These are phyloP conservation scores for Knoxdaviesia capensis DNA, from an alignment of 2,329 filamentous ascomycete genomes.

Conservation along the genomic window DNA sequence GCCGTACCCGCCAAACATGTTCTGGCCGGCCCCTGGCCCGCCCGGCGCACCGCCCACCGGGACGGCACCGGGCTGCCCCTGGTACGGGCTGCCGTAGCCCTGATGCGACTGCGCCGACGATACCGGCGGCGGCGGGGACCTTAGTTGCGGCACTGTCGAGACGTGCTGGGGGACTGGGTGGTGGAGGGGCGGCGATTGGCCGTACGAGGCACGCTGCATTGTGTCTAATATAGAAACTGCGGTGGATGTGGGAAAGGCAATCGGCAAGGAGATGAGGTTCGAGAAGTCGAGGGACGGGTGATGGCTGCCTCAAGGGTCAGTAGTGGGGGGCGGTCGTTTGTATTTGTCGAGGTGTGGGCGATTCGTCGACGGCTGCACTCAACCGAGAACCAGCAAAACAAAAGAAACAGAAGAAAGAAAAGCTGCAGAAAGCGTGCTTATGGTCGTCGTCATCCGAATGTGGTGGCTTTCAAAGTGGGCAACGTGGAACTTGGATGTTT, in stretches of 20 bases:
- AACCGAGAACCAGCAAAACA: too few relatives aligned
- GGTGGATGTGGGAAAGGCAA: too few relatives aligned
- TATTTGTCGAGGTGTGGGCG: too few relatives aligned
- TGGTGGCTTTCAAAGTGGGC: too few relatives aligned
- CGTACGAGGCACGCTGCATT: slow-evolving; percentile 78
- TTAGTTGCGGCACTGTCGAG: slow-evolving; percentile 88
- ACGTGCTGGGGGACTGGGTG: slow-evolving; percentile 97
- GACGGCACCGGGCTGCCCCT: slow-evolving; percentile 19
- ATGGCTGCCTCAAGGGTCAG: too few relatives aligned
- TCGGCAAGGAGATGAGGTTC: neutral
- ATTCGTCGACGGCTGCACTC: too few relatives aligned
- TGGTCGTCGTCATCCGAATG: too few relatives aligned
- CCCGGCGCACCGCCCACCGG: neutral
- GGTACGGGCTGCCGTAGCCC: slow-evolving; percentile 50
- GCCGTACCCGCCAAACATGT: slow-evolving; percentile 54
- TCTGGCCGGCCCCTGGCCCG: slow-evolving; percentile 15
- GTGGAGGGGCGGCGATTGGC: slow-evolving; percentile 81
- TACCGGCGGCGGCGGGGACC: slow-evolving; percentile 73
- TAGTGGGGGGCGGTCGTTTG: too few relatives aligned
- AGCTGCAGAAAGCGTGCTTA: too few relatives aligned
- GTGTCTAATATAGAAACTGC: slow-evolving; percentile 8
- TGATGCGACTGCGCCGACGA: slow-evolving; percentile 44
- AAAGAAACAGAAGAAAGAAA: too few relatives aligned
- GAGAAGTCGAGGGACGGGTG: neutral
- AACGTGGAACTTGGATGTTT: too few relatives aligned